These are phyloP conservation scores for Pouteria campechiana DNA, from an alignment of 179 eudicot genomes.

Conservation along the genomic window DNA sequence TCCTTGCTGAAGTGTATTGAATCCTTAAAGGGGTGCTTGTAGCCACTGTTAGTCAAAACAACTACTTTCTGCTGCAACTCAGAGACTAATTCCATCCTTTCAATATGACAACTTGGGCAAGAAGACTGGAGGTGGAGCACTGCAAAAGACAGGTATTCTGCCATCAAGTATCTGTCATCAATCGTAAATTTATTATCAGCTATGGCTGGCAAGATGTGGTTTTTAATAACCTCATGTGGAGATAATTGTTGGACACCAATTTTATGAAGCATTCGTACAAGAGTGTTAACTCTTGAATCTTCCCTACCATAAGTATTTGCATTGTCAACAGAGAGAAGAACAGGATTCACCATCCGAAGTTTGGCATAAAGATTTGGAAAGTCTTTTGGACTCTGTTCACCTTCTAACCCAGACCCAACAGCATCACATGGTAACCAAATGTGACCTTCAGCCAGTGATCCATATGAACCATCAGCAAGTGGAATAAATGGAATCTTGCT, in stretches of 20 bases:
- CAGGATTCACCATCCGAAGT: conserved; percentile 64
- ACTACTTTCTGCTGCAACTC: conserved; percentile 52
- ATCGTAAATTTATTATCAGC: conserved; percentile 21
- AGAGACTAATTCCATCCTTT: conserved; percentile 42
- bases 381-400: conserved; percentile 28
- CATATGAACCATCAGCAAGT: conserved; percentile 69
- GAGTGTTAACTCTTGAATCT: conserved; percentile 21
- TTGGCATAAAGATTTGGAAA: conserved; percentile 57
- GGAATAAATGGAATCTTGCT: conserved; percentile 72
- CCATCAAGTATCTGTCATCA: conserved; percentile 30
- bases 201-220: conserved; percentile 66
- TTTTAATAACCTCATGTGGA: conserved; percentile 71
- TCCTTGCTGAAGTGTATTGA: conserved; percentile 65
- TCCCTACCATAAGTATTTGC: conserved; percentile 13
- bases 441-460: conserved; percentile 57
- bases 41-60: conserved; percentile 69
- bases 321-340: conserved; percentile 44
- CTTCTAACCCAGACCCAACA: conserved; percentile 20
- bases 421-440: conserved; percentile 73
- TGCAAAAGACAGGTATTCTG: conserved; percentile 60
- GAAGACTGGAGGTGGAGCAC: conserved; percentile 78
- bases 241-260: conserved; percentile 77
- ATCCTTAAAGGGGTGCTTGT: conserved; percentile 41
- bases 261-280: conserved; percentile 47
- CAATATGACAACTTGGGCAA: conserved; percentile 52